Conservation (phyloP, 1,139 yeast genomes). For the Suhomyces bribrorum region DNA sequence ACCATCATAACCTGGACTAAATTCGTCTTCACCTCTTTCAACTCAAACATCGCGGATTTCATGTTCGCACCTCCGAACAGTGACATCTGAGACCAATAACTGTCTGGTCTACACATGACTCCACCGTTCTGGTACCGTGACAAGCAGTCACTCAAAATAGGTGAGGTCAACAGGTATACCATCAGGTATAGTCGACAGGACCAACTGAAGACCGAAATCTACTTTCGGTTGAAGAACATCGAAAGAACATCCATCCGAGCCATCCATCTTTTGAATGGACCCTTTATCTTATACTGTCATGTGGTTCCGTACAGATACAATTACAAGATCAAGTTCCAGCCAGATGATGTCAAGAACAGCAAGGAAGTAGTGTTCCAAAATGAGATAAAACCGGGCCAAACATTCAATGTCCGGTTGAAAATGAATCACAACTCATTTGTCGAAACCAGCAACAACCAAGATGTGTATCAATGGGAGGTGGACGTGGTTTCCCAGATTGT, state of each 20-base stretch:
- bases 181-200: conserved; percentile 29
- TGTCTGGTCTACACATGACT: background rate
- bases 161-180: conserved; percentile 41
- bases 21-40: too few relatives aligned
- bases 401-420: conserved; percentile 48
- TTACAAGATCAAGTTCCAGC: conserved; percentile 30
- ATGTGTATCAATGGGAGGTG: conserved; percentile 22
- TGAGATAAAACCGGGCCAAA: conserved; percentile 63
- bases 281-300: conserved; percentile 60
- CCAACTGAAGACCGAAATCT: conserved; percentile 21
- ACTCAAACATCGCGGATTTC: too few relatives aligned
- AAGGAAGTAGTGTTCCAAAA: conserved; percentile 41
- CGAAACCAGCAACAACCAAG: conserved; percentile 13
- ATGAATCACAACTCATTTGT: conserved; percentile 48
- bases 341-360: conserved; percentile 24
- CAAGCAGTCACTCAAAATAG: conserved; percentile 35
- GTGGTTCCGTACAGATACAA: conserved; percentile 55
- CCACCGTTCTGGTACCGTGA: conserved; percentile 42
- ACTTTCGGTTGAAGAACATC: conserved; percentile 49
- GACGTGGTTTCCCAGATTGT: conserved; percentile 27
- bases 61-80: too few relatives aligned
- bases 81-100: too few relatives aligned
- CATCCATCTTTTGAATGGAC: conserved; percentile 57
- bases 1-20: too few relatives aligned
- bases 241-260: conserved; percentile 55